phyloP scores from a whole-genome alignment of 2,329 filamentous ascomycete genomes.

The Oidium heveae region DNA sequence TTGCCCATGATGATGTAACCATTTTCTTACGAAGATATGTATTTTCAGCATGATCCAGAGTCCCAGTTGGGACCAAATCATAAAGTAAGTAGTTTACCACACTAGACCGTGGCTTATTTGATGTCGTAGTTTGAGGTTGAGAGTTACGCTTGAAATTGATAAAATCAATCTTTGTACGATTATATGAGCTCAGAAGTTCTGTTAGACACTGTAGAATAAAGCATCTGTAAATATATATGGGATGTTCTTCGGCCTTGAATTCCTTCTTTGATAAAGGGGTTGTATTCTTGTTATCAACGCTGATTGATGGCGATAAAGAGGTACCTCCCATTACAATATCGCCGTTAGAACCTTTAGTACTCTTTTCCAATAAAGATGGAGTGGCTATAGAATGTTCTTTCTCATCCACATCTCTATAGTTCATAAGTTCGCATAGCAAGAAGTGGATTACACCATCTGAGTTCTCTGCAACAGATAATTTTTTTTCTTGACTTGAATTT shows the following conservation, averaged over 20 bases:
- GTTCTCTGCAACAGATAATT: slow-evolving; percentile 67
- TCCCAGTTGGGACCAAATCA: slow-evolving; percentile 41
- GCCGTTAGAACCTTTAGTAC: slow-evolving; percentile 4
- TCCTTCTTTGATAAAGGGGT: slow-evolving; percentile 44
- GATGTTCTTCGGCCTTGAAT: slow-evolving; percentile 83
- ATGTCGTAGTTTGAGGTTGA: slow-evolving; percentile 53
- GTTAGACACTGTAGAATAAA: slow-evolving; percentile 81
- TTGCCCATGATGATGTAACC: slow-evolving; percentile 65
- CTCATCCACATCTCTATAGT: slow-evolving; percentile 81
- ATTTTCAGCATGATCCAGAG: slow-evolving; percentile 45
- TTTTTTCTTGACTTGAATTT: slow-evolving; percentile 41
- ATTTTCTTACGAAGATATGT: slow-evolving; percentile 60
- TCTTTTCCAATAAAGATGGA: slow-evolving; percentile 4
- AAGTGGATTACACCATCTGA: slow-evolving; percentile 92
- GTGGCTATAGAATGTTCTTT: slow-evolving; percentile 28
- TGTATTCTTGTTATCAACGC: slow-evolving; percentile 6
- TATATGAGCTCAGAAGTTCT: slow-evolving; percentile 79
- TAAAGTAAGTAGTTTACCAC: slow-evolving; percentile 85
- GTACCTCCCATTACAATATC: slow-evolving; percentile 10
- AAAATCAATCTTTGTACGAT: slow-evolving; percentile 87
- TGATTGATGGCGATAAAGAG: slow-evolving; percentile 14
- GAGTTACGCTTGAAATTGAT: slow-evolving; percentile 95
- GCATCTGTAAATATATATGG: slow-evolving; percentile 88
- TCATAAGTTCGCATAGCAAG: slow-evolving; percentile 71
- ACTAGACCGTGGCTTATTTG: slow-evolving; percentile 78